phyloP scores from a whole-genome alignment of 2,329 filamentous ascomycete species.

The Tolypocladium capitatum region DNA sequence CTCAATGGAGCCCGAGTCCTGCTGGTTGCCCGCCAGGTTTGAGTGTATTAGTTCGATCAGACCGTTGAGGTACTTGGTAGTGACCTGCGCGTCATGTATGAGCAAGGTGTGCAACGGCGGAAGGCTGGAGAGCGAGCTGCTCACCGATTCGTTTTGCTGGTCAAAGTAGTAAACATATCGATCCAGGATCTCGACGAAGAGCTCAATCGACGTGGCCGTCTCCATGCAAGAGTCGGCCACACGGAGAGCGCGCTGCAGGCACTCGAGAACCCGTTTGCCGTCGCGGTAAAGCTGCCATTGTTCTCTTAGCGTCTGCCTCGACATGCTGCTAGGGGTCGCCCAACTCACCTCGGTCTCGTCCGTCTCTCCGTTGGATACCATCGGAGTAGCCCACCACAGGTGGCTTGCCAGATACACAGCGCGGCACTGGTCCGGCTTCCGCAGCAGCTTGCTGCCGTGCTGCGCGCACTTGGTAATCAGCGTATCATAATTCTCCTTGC shows the following conservation, averaged over 20 bases:
- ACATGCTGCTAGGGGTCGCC: background rate
- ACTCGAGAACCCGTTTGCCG: slow-evolving; percentile 92
- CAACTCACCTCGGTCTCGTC: slow-evolving; percentile 62
- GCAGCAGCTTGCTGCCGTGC: slow-evolving; percentile 90
- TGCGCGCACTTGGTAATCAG: slow-evolving; percentile 95
- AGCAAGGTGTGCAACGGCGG: background rate
- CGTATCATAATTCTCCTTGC: slow-evolving; percentile 96
- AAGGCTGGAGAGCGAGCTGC: slow-evolving; percentile 10
- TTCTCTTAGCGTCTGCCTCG: background rate
- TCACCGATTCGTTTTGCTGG: slow-evolving; percentile 88
- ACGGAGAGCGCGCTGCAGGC: slow-evolving; percentile 82
- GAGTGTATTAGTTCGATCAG: slow-evolving; percentile 97
- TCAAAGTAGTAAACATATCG: slow-evolving; percentile 99
- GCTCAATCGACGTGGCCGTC: slow-evolving; percentile 86
- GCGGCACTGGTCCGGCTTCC: slow-evolving; percentile 95
- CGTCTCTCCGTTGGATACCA: slow-evolving; percentile 61
- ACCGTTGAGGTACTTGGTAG: slow-evolving; percentile 94
- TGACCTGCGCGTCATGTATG: slow-evolving; percentile 40
- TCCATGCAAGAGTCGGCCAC: slow-evolving; percentile 99
- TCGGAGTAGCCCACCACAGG: slow-evolving; percentile 93
- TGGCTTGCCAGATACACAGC: slow-evolving; percentile 95
- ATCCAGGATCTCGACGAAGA: slow-evolving; percentile 97
- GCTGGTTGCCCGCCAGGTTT: slow-evolving; percentile 75
- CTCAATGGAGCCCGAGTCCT: slow-evolving; percentile 71
- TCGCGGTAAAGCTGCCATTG: slow-evolving; percentile 75